Conservation (phyloP, 73 alveolate species). For the Tetrahymena thermophila region DNA sequence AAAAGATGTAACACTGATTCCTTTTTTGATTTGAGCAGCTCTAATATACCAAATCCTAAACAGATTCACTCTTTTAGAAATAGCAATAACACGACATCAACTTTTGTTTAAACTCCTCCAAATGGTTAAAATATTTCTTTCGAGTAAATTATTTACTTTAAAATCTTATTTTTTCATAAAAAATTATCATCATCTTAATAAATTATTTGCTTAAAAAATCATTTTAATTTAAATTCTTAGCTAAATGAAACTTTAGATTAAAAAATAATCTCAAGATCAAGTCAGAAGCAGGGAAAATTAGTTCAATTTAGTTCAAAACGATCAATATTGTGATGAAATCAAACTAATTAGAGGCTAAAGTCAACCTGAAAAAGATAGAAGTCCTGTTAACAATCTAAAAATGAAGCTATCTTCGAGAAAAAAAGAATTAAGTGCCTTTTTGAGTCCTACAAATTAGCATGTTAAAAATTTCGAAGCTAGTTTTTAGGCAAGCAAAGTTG, state of each 20-base stretch:
- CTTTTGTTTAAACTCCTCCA: not conserved
- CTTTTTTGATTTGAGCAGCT: not conserved
- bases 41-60: not conserved
- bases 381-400: not conserved
- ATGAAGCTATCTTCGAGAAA: not conserved
- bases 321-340: not conserved
- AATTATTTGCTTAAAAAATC: no score
- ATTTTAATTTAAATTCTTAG: not conserved
- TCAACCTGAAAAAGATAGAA: not conserved
- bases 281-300: not conserved
- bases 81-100: not conserved
- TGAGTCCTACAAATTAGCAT: not conserved
- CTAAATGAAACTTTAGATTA: not conserved
- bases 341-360: not conserved
- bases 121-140: not conserved
- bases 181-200: no score
- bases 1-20: not conserved
- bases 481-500: not conserved
- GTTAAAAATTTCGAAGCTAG: not conserved
- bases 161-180: no score
- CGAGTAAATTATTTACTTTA: not conserved
- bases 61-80: not conserved
- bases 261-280: not conserved
- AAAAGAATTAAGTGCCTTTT: not conserved
- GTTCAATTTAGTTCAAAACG: not conserved